Percentiles rank a stretch among this genome's conserved stretches.
Evolutionary conservation across 1,284 basidiomycete species (phyloP).

Genomic region (Coriolopsis trogii): DNA sequence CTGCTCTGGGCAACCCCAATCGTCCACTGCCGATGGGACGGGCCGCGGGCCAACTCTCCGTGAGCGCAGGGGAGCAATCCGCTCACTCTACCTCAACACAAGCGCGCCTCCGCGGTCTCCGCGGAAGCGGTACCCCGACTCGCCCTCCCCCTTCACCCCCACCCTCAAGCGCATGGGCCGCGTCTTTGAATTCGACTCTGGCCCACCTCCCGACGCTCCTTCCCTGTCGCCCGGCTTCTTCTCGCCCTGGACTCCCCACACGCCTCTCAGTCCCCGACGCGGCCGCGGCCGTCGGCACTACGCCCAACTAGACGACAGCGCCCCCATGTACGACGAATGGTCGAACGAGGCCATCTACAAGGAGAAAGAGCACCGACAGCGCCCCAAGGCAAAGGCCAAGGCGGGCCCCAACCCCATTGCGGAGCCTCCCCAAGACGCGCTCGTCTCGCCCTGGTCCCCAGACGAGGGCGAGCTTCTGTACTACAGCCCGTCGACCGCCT

Average conservation of each 20-base stretch:
- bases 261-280: no score
- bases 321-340: slow-evolving; percentile 20
- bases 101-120: slow-evolving; percentile 1
- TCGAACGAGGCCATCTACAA: slow-evolving; percentile 13
- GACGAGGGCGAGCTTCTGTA: slow-evolving; percentile 28
- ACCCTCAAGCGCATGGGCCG: slow-evolving; percentile 18
- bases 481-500: slow-evolving; percentile 6
- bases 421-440: slow-evolving; percentile 22
- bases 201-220: slow-evolving; percentile 1
- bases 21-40: neutral
- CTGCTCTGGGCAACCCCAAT: no score
- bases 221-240: neutral
- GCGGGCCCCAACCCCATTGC: no score
- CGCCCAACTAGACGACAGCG: slow-evolving; percentile 25
- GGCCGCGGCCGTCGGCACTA: slow-evolving; percentile 20
- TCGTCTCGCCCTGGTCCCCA: slow-evolving; percentile 34
- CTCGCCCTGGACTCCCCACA: slow-evolving; percentile 14
- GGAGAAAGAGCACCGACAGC: no score
- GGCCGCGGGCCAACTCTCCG: slow-evolving; percentile 3
- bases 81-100: slow-evolving; percentile 14
- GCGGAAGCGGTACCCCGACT: slow-evolving; percentile 14
- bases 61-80: slow-evolving; percentile 13
- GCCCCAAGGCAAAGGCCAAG: no score
- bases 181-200: slow-evolving; percentile 21
- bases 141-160: slow-evolving; percentile 6